Percentiles rank a stretch among this genome's conserved stretches.
phyloP scores from a whole-genome alignment of 345 rosid species.

The Microcos paniculata region DNA sequence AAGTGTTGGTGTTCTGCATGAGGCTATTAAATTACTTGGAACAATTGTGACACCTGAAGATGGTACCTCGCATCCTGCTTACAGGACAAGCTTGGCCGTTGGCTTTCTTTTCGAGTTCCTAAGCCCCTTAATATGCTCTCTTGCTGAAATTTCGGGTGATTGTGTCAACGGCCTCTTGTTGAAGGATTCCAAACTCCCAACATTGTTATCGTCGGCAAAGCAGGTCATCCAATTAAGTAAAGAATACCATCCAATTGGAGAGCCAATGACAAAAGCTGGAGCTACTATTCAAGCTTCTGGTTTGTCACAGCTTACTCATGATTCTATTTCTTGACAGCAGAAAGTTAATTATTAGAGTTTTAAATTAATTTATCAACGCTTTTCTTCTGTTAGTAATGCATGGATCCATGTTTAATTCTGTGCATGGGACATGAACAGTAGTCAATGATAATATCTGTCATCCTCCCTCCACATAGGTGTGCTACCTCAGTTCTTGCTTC shows the following conservation, averaged over 20 bases:
- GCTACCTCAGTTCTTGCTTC: neutral
- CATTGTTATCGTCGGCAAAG: constrained; percentile 54
- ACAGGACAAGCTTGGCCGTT: constrained; percentile 69
- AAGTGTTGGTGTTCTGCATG: constrained; percentile 44
- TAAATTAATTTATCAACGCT: neutral
- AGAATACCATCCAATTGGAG: constrained; percentile 65
- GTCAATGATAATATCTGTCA: neutral
- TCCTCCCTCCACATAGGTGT: neutral
- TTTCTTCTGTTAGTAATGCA: neutral
- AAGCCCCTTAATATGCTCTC: constrained; percentile 31
- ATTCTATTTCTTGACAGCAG: neutral
- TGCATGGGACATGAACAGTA: neutral
- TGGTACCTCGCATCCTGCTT: constrained; percentile 41
- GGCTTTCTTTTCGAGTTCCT: constrained; percentile 71
- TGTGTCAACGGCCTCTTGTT: constrained; percentile 12
- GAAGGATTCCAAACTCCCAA: constrained; percentile 21
- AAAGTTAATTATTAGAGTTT: neutral
- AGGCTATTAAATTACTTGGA: constrained; percentile 50
- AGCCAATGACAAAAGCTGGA: constrained; percentile 56
- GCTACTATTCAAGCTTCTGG: constrained; percentile 85
- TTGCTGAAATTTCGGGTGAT: constrained; percentile 12
- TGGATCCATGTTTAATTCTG: neutral
- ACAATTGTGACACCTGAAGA: constrained; percentile 46
- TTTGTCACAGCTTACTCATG: constrained; percentile 27
- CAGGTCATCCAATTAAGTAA: constrained; percentile 52